Evolutionary conservation across 345 rosid species (phyloP).

Genomic region (Linum lewisii): DNA sequence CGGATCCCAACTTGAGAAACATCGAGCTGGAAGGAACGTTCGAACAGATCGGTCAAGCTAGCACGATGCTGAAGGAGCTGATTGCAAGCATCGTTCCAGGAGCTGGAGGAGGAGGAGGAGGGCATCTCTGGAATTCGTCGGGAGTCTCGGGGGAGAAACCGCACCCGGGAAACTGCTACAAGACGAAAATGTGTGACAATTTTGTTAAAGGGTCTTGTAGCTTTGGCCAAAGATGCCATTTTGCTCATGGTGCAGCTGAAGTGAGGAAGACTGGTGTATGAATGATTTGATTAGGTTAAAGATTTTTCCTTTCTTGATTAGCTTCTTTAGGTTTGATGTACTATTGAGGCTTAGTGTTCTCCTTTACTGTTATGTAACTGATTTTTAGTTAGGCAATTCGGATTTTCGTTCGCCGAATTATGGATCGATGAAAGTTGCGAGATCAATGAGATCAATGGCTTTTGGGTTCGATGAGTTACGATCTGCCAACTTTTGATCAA

Average conservation of each 20-base stretch:
- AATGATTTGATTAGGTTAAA: background rate
- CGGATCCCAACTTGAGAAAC: slow-evolving; percentile 69
- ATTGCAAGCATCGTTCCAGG: slow-evolving; percentile 57
- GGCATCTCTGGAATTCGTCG: slow-evolving; percentile 19
- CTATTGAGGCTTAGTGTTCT: background rate
- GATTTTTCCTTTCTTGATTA: background rate
- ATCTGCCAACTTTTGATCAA: too few species aligned
- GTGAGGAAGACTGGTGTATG: slow-evolving; percentile 30
- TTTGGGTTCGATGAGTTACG: too few species aligned
- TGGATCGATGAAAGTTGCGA: too few species aligned
- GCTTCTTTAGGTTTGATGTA: background rate
- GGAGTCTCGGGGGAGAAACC: slow-evolving; percentile 1
- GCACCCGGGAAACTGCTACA: slow-evolving; percentile 39
- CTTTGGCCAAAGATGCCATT: slow-evolving; percentile 83
- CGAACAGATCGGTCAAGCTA: slow-evolving; percentile 94
- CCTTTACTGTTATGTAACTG: too few species aligned
- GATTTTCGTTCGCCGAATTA: too few species aligned
- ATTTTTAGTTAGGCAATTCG: too few species aligned
- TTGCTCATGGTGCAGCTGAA: slow-evolving; percentile 81
- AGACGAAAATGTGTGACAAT: slow-evolving; percentile 77
- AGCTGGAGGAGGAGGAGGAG: slow-evolving; percentile 29
- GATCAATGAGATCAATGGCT: too few species aligned
- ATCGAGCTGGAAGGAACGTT: slow-evolving; percentile 93
- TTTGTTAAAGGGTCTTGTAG: slow-evolving; percentile 70
- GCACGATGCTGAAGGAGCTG: slow-evolving; percentile 86